phyloP scores from a whole-genome alignment of 2,329 filamentous ascomycete genomes.

The Neoarthrinium moseri region DNA sequence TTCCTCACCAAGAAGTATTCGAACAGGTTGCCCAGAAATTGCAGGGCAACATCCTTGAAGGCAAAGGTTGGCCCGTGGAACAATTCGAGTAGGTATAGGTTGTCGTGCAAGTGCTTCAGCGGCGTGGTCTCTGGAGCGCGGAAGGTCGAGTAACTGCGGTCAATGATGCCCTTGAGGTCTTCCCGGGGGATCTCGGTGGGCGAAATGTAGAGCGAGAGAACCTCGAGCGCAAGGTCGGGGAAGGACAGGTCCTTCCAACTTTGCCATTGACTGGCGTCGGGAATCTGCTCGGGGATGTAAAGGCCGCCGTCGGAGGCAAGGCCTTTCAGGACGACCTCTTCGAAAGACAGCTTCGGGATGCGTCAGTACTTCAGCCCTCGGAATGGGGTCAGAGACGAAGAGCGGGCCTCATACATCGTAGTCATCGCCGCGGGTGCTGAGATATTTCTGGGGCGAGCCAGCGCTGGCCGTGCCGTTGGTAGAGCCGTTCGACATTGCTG shows the following conservation, averaged over 20 bases:
- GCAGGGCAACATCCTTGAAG: constrained; percentile 93
- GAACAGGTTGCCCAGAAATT: constrained; percentile 95
- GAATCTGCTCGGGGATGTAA: constrained; percentile 84
- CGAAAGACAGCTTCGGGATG: constrained; percentile 71
- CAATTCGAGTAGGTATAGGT: constrained; percentile 85
- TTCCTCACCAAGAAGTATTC: constrained; percentile 79
- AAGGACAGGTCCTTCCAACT: constrained; percentile 79
- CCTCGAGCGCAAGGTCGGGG: constrained; percentile 76
- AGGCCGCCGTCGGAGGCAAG: constrained; percentile 84
- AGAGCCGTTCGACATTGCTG: constrained; percentile 37
- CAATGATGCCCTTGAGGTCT: constrained; percentile 81
- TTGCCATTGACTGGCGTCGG: constrained; percentile 55
- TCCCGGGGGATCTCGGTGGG: constrained; percentile 74
- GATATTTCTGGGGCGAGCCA: constrained; percentile 42
- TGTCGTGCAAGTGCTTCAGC: constrained; percentile 71
- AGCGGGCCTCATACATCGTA: constrained; percentile 39
- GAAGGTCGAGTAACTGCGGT: constrained; percentile 87
- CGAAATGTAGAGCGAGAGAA: constrained; percentile 88
- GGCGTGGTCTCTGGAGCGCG: constrained; percentile 77
- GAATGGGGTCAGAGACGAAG: too few species aligned
- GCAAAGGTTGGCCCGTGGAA: constrained; percentile 96
- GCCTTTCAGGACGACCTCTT: constrained; percentile 86
- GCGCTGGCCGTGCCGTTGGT: constrained; percentile 32
- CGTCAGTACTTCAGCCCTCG: too few species aligned
- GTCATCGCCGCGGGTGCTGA: constrained; percentile 51